Conservation (phyloP, 305 asterid genomes). For the Rubia peregrina region DNA sequence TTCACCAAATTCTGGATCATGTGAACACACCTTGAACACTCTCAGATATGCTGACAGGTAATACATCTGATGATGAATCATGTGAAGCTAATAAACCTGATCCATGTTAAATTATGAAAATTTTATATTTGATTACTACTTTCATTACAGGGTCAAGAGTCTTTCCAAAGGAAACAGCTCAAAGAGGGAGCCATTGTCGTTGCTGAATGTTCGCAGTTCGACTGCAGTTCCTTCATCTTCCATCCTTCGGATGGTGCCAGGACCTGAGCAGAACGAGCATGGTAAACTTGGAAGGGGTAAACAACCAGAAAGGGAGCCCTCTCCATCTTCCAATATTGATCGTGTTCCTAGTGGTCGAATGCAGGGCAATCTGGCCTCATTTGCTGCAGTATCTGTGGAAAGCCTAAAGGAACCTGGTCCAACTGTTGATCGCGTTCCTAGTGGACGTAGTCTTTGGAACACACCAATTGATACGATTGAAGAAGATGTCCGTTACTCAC, state of each 20-base stretch:
- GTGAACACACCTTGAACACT: constrained; percentile 94
- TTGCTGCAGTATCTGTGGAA: not conserved
- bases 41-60: constrained; percentile 98
- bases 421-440: constrained; percentile 15
- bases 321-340: constrained; percentile 20
- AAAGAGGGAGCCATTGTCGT: constrained; percentile 25
- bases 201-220: constrained; percentile 24
- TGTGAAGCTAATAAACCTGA: constrained; percentile 20
- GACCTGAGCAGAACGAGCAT: constrained; percentile 20
- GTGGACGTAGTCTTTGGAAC: constrained; percentile 15
- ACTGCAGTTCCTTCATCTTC: constrained; percentile 21
- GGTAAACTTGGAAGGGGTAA: constrained; percentile 20
- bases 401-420: constrained; percentile 16
- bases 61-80: constrained; percentile 26
- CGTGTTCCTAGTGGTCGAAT: constrained; percentile 21
- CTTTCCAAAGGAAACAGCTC: constrained; percentile 31
- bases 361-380: constrained; percentile 16
- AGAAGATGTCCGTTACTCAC: constrained; percentile 14
- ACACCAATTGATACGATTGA: constrained; percentile 1
- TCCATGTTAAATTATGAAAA: constrained; percentile 19
- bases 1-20: constrained; percentile 90
- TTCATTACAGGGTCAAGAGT: constrained; percentile 30
- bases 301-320: constrained; percentile 22
- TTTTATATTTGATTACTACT: constrained; percentile 8
- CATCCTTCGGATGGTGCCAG: constrained; percentile 6